These are phyloP conservation scores for Trametes gibbosa DNA, from an alignment of 768 basidiomycete species.

Conservation along the genomic window DNA sequence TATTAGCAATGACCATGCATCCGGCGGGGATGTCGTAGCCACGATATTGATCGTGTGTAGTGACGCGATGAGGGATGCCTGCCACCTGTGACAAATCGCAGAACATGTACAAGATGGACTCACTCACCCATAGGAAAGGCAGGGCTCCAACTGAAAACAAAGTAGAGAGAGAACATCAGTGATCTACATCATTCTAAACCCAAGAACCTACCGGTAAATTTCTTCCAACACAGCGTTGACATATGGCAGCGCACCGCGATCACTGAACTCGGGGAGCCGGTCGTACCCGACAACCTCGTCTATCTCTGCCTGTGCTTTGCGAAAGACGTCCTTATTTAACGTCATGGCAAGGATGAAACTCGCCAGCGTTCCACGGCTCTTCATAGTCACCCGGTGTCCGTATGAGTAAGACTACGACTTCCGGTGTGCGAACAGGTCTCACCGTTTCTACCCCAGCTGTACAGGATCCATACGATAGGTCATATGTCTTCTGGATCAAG, in stretches of 20 bases:
- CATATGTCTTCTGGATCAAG: no score
- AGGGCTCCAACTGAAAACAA: conserved; percentile 2
- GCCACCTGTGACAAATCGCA: background rate
- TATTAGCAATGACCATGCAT: conserved; percentile 23
- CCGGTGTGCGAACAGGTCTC: background rate
- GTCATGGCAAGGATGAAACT: conserved; percentile 38
- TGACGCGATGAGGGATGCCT: conserved; percentile 24
- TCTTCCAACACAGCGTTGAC: conserved; percentile 38
- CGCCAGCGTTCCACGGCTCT: conserved; percentile 39
- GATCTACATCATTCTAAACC: no score
- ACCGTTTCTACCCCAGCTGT: conserved; percentile 16
- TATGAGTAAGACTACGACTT: background rate
- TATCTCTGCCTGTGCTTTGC: conserved; percentile 41
- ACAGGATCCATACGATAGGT: no score
- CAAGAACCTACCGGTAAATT: conserved; percentile 22
- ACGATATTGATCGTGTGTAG: conserved; percentile 26
- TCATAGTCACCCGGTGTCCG: background rate
- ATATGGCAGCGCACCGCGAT: conserved; percentile 39
- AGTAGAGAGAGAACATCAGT: no score
- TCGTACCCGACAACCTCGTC: conserved; percentile 38
- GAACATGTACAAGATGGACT: no score
- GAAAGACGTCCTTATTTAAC: conserved; percentile 34
- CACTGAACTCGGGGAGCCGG: conserved; percentile 37
- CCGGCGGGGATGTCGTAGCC: conserved; percentile 30
- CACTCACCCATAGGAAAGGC: conserved; percentile 9